Percentiles rank a stretch among this genome's conserved stretches.
These are phyloP conservation scores for Meyerozyma sp. DNA, from an alignment of 1,139 yeast species.

Conservation along the genomic window DNA sequence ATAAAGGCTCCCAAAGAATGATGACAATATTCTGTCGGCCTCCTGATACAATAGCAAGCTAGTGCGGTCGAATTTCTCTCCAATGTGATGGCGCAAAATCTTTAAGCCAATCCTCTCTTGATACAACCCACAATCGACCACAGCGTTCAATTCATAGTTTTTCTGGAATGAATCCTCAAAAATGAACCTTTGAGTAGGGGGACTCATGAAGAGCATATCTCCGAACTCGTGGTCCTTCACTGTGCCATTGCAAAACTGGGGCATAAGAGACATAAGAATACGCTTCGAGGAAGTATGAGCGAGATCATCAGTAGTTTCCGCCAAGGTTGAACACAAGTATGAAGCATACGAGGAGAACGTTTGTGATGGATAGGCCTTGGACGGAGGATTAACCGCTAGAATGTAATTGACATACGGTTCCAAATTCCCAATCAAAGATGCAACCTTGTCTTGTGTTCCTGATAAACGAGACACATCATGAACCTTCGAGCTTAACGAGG, in stretches of 20 bases:
- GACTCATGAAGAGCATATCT: background rate
- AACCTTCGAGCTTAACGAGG: background rate
- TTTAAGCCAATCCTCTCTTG: background rate
- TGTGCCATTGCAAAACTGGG: conserved; percentile 1
- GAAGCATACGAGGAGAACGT: background rate
- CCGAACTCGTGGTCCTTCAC: background rate
- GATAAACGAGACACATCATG: background rate
- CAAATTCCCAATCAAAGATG: background rate
- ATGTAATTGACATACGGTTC: background rate
- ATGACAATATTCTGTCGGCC: background rate
- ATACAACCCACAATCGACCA: background rate
- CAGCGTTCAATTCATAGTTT: background rate
- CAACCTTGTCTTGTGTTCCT: background rate
- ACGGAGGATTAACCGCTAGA: background rate
- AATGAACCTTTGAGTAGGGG: background rate
- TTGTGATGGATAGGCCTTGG: background rate
- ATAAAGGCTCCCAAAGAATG: background rate
- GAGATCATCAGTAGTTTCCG: background rate
- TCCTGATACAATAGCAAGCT: background rate
- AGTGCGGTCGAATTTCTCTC: background rate
- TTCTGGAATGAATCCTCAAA: background rate
- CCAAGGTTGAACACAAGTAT: background rate
- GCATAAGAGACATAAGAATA: background rate
- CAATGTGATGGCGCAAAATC: background rate
- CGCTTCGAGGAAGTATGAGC: background rate